Percentiles rank a stretch among this genome's conserved stretches.
Conservation (phyloP, 371 early-diverging fungal genomes). For the Umbelopsis sp. region DNA sequence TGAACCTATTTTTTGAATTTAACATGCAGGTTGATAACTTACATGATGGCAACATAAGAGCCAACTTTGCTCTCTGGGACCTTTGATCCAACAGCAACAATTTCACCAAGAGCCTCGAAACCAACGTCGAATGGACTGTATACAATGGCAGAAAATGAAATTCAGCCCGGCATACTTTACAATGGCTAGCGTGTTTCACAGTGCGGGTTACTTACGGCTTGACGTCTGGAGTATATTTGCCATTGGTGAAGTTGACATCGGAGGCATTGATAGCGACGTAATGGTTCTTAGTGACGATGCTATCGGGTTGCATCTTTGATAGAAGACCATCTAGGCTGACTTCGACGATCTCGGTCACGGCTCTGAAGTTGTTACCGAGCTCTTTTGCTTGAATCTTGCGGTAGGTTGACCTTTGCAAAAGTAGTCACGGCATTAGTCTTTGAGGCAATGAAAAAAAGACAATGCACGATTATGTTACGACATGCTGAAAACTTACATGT, state of each 20-base stretch:
- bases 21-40: not conserved
- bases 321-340: slow-evolving; percentile 33
- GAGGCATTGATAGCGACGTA: slow-evolving; percentile 66
- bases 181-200: too few relatives aligned
- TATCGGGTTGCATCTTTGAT: slow-evolving; percentile 33
- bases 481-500: not conserved
- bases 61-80: slow-evolving; percentile 45
- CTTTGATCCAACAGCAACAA: slow-evolving; percentile 50
- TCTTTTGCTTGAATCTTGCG: slow-evolving; percentile 45
- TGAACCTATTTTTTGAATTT: not conserved
- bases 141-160: too few relatives aligned
- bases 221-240: slow-evolving; percentile 55
- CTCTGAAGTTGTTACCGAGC: slow-evolving; percentile 41
- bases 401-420: slow-evolving; percentile 25
- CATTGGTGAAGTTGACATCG: slow-evolving; percentile 64
- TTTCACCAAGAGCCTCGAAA: slow-evolving; percentile 60
- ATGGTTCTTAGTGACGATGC: slow-evolving; percentile 47
- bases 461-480: too few relatives aligned
- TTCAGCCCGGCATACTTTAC: too few relatives aligned
- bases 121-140: slow-evolving; percentile 65
- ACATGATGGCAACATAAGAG: slow-evolving; percentile 30
- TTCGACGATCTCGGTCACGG: slow-evolving; percentile 37
- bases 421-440: too few relatives aligned
- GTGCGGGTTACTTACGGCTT: slow-evolving; percentile 49
- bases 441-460: not conserved